A percentile compares a stretch with the other conserved stretches of the same genome.
Conservation (phyloP, 306 rosid genomes). For the Acacia acuminata region DNA sequence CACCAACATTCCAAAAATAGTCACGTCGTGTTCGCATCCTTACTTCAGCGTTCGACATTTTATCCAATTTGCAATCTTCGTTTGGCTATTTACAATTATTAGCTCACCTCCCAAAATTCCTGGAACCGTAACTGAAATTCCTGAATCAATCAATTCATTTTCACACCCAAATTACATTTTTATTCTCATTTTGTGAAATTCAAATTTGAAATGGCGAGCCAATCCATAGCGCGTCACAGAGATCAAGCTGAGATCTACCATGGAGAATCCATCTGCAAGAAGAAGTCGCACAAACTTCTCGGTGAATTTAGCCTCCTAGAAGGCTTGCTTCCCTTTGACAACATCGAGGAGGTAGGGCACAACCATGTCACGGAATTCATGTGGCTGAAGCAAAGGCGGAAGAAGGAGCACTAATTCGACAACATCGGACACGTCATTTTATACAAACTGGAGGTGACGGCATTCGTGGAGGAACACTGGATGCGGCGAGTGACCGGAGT, state of each 20-base stretch:
- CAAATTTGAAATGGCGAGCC: constrained; percentile 31
- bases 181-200: not conserved
- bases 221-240: constrained; percentile 41
- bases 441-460: too few relatives aligned
- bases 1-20: not conserved
- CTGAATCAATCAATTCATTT: not conserved
- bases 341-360: too few relatives aligned
- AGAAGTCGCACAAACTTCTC: constrained; percentile 49
- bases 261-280: constrained; percentile 59
- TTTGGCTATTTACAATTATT: not conserved
- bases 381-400: too few relatives aligned
- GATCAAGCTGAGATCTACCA: constrained; percentile 57
- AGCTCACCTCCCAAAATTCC: not conserved
- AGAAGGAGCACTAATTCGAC: too few relatives aligned
- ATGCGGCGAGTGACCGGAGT: too few relatives aligned
- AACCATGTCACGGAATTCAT: too few relatives aligned
- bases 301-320: too few relatives aligned
- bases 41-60: not conserved
- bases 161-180: not conserved
- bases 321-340: too few relatives aligned
- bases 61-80: not conserved
- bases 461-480: too few relatives aligned
- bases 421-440: too few relatives aligned
- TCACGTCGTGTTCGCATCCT: not conserved
- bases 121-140: not conserved